phyloP scores from a whole-genome alignment of 192 early-diverging fungal genomes.

The Jimgerdemannia flammicorona region DNA sequence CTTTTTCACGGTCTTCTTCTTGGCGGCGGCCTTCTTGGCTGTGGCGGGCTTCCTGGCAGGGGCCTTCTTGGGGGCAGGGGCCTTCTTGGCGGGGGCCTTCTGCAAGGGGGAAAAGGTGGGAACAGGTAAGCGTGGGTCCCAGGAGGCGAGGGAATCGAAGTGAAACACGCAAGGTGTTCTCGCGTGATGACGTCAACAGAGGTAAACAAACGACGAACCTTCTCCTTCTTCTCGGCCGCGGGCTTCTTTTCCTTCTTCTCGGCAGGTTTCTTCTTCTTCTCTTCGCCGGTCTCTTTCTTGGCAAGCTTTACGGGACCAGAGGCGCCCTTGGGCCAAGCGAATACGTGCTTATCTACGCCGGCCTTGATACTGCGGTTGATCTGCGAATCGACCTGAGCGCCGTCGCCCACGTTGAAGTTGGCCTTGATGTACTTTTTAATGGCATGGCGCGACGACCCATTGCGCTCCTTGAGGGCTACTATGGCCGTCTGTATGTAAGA shows the following conservation, averaged over 20 bases:
- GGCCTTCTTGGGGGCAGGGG: slow-evolving; percentile 47
- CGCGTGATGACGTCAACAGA: too few species aligned
- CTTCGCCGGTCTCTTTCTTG: slow-evolving; percentile 42
- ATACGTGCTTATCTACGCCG: slow-evolving; percentile 57
- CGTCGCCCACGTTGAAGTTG: slow-evolving; percentile 59
- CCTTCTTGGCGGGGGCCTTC: slow-evolving; percentile 11
- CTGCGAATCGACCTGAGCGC: slow-evolving; percentile 48
- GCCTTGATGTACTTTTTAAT: slow-evolving; percentile 79
- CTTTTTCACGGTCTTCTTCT: slow-evolving; percentile 41
- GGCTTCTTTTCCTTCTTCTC: slow-evolving; percentile 56
- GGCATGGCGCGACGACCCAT: slow-evolving; percentile 66
- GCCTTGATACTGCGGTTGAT: slow-evolving; percentile 65
- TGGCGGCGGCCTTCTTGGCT: slow-evolving; percentile 34
- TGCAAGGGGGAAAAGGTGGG: slow-evolving; percentile 10
- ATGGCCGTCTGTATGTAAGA: slow-evolving; percentile 36
- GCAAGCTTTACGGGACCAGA: slow-evolving; percentile 66
- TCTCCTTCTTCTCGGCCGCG: slow-evolving; percentile 38
- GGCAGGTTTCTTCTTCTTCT: slow-evolving; percentile 43
- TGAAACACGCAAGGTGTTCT: too few species aligned
- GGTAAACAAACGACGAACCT: slow-evolving; percentile 5
- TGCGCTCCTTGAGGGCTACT: slow-evolving; percentile 63
- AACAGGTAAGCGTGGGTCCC: background rate
- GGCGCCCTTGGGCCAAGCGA: slow-evolving; percentile 63
- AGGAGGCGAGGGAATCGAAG: too few species aligned
- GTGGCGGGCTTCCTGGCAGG: slow-evolving; percentile 24